A percentile compares a stretch with the other conserved stretches of the same genome.
Conservation (phyloP, 441 rosid species). For the Pelargonium myrrhifolium region DNA sequence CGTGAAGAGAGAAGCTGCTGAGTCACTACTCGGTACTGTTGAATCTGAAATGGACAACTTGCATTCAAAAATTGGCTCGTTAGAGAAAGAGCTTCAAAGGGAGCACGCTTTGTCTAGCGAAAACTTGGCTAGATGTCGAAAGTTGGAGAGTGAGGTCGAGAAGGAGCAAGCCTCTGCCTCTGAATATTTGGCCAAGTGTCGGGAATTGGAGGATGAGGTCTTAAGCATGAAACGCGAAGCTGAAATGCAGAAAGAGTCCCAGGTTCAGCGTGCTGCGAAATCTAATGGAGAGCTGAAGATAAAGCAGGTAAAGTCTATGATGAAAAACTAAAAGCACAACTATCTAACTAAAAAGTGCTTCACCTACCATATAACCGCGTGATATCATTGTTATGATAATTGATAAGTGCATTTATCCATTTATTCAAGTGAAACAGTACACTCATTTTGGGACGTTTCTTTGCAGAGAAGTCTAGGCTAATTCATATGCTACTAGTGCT, state of each 20-base stretch:
- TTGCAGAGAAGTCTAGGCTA: no score
- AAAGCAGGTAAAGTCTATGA: slow-evolving; percentile 48
- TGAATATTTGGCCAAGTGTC: slow-evolving; percentile 35
- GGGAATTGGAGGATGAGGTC: slow-evolving; percentile 51
- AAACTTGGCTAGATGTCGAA: slow-evolving; percentile 32
- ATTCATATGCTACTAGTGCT: no score
- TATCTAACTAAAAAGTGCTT: background rate
- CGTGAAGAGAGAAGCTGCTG: slow-evolving; percentile 15
- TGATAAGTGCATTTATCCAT: no score
- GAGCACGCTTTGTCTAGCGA: slow-evolving; percentile 38
- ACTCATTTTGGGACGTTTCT: no score
- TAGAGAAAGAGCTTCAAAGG: slow-evolving; percentile 38
- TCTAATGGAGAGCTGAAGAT: slow-evolving; percentile 39
- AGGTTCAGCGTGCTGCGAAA: slow-evolving; percentile 23
- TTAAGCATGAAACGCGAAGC: slow-evolving; percentile 37
- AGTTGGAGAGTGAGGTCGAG: slow-evolving; percentile 51
- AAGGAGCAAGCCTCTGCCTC: slow-evolving; percentile 36
- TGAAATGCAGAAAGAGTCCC: slow-evolving; percentile 9
- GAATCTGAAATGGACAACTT: slow-evolving; percentile 50
- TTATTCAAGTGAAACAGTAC: no score
- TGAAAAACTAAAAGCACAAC: background rate
- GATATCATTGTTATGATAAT: no score
- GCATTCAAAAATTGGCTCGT: slow-evolving; percentile 35
- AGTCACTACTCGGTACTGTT: slow-evolving; percentile 18
- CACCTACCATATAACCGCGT: no score